Conservation (phyloP, 2,329 filamentous ascomycete species). For the Lomentospora prolificans region DNA sequence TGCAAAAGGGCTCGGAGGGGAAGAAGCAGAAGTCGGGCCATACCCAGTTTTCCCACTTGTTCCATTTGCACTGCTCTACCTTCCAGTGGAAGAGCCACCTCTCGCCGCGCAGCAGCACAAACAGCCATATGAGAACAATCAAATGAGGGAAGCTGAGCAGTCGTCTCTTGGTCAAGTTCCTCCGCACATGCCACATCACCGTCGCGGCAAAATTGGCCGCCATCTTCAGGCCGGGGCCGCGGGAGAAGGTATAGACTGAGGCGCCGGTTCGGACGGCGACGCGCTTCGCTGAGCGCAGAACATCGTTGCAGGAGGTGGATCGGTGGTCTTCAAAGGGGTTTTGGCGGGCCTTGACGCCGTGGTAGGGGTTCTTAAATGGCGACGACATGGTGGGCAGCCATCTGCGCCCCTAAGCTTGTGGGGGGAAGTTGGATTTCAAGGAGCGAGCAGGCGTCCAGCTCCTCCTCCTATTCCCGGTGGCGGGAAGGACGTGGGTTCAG, state of each 20-base stretch:
- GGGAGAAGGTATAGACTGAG: slow-evolving; percentile 23
- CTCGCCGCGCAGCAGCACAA: slow-evolving; percentile 78
- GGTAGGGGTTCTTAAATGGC: not conserved
- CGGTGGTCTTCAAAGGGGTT: slow-evolving; percentile 14
- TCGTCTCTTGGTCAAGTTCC: slow-evolving; percentile 40
- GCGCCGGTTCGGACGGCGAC: slow-evolving; percentile 12
- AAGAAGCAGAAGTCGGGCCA: slow-evolving; percentile 21
- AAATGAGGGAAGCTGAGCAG: slow-evolving; percentile 55
- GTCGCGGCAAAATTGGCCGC: slow-evolving; percentile 18
- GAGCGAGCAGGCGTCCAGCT: no score
- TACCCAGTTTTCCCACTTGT: slow-evolving; percentile 89
- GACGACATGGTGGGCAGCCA: not conserved
- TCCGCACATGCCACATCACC: slow-evolving; percentile 22
- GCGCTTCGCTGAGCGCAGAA: not conserved
- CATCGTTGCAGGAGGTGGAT: slow-evolving; percentile 13
- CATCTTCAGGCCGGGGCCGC: slow-evolving; percentile 21
- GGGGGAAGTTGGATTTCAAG: no score
- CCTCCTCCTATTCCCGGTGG: no score
- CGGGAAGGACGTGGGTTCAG: no score
- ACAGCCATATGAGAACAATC: slow-evolving; percentile 63
- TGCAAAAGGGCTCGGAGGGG: not conserved
- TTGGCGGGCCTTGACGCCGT: slow-evolving; percentile 12
- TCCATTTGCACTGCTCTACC: slow-evolving; percentile 69
- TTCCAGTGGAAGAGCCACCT: slow-evolving; percentile 63
- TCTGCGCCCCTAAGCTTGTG: not conserved